Evolutionary conservation across 2,329 filamentous ascomycete genomes (phyloP).

Genomic region (Trichoderma pleuroti): DNA sequence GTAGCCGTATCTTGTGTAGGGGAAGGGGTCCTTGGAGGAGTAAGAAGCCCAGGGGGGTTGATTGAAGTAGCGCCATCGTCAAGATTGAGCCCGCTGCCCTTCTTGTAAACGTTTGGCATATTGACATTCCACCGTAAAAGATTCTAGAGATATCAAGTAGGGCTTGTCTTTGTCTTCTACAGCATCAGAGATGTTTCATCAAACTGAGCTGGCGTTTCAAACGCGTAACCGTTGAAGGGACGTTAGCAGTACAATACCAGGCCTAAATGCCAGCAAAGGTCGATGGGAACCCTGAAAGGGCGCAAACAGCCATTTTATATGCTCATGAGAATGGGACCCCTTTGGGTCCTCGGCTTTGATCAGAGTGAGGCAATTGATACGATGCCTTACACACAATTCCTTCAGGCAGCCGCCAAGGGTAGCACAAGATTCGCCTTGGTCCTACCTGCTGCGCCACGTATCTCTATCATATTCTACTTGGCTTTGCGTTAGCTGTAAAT

Average conservation of each 20-base stretch:
- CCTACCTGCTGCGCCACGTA: background rate
- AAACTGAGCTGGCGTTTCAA: background rate
- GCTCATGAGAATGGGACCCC: background rate
- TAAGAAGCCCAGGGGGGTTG: background rate
- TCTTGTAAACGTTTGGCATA: background rate
- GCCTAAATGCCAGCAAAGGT: background rate
- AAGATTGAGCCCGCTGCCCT: background rate
- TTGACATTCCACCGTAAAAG: background rate
- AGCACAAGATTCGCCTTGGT: background rate
- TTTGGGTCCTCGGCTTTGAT: background rate
- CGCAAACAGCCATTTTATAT: background rate
- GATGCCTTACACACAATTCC: background rate
- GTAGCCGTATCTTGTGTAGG: background rate
- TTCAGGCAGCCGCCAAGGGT: background rate
- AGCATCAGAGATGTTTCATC: background rate
- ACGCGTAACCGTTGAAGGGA: background rate
- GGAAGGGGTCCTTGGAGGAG: background rate
- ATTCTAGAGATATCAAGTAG: background rate
- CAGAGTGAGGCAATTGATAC: background rate
- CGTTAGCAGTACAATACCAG: background rate
- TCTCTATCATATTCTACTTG: background rate
- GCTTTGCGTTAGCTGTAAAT: background rate
- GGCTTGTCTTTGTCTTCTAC: background rate
- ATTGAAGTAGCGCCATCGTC: background rate
- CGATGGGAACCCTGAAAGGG: background rate